Conservation (phyloP, 2,329 filamentous ascomycete genomes). For the Phaeosphaeria sp. region DNA sequence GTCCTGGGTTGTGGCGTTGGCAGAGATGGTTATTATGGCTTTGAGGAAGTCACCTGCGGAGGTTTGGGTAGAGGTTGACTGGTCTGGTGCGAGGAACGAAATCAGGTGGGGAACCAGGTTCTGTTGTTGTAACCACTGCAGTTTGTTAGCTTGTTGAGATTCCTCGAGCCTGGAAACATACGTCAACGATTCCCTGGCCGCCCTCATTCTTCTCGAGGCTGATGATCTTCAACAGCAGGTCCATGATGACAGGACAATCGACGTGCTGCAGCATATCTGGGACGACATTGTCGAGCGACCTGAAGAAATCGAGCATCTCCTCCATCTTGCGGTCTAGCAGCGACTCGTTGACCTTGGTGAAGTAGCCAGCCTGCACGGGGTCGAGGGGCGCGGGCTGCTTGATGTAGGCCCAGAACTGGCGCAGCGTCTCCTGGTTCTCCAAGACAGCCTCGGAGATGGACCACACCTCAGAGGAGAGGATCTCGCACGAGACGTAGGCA, state of each 20-base stretch:
- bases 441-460: slow-evolving; percentile 93
- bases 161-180: slow-evolving; percentile 54
- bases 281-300: slow-evolving; percentile 80
- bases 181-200: slow-evolving; percentile 91
- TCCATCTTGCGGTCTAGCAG: slow-evolving; percentile 97
- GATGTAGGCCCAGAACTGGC: slow-evolving; percentile 90
- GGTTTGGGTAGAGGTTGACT: slow-evolving; percentile 90
- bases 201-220: slow-evolving; percentile 92
- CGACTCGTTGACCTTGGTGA: slow-evolving; percentile 98
- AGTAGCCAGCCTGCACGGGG: slow-evolving; percentile 93
- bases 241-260: slow-evolving; percentile 98
- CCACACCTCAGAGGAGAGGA: slow-evolving; percentile 95
- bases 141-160: slow-evolving; percentile 17
- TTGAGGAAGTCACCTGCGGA: slow-evolving; percentile 98
- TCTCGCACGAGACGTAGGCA: slow-evolving; percentile 90
- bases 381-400: slow-evolving; percentile 85
- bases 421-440: slow-evolving; percentile 79
- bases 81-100: slow-evolving; percentile 83
- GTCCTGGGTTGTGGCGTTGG: slow-evolving; percentile 96
- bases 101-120: slow-evolving; percentile 86
- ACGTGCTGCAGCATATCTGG: slow-evolving; percentile 89
- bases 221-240: slow-evolving; percentile 94
- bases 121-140: slow-evolving; percentile 88
- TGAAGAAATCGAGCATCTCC: slow-evolving; percentile 92
- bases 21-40: slow-evolving; percentile 97